phyloP scores from a whole-genome alignment of 2,329 filamentous ascomycete species.

The Paracoccidioides lutzii region DNA sequence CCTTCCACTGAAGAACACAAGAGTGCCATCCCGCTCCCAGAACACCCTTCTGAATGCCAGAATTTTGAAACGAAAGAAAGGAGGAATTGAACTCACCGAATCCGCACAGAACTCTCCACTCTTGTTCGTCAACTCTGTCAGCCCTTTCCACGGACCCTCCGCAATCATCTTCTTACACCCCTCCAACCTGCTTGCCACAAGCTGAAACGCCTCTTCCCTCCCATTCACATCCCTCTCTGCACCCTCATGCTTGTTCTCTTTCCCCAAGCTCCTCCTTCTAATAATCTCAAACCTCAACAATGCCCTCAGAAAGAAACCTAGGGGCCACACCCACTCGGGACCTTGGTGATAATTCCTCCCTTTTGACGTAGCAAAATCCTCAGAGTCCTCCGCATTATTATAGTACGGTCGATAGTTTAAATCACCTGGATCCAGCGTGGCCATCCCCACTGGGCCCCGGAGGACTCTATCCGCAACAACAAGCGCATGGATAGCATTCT shows the following conservation, averaged over 20 bases:
- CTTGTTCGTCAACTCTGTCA: constrained; percentile 89
- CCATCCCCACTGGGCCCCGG: constrained; percentile 84
- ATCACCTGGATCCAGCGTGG: constrained; percentile 83
- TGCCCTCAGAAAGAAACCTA: constrained; percentile 86
- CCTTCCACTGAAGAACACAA: neutral
- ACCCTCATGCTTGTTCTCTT: neutral
- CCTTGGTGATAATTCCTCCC: constrained; percentile 97
- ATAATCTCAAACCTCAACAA: constrained; percentile 79
- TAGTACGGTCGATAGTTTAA: constrained; percentile 92
- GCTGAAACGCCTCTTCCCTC: constrained; percentile 84
- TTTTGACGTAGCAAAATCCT: constrained; percentile 82
- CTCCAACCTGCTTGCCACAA: constrained; percentile 69
- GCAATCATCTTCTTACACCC: constrained; percentile 77
- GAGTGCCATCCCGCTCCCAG: too few species aligned
- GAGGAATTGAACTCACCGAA: constrained; percentile 51
- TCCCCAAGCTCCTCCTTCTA: constrained; percentile 55
- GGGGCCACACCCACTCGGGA: constrained; percentile 96
- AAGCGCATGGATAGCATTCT: constrained; percentile 67
- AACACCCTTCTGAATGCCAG: too few species aligned
- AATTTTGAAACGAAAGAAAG: neutral
- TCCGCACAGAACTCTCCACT: constrained; percentile 71
- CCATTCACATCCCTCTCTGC: neutral
- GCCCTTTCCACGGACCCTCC: constrained; percentile 72
- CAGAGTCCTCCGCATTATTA: constrained; percentile 84
- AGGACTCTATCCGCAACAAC: constrained; percentile 67